Conservation (phyloP, 1,139 yeast genomes). For the Eremothecium cymbalariae region DNA sequence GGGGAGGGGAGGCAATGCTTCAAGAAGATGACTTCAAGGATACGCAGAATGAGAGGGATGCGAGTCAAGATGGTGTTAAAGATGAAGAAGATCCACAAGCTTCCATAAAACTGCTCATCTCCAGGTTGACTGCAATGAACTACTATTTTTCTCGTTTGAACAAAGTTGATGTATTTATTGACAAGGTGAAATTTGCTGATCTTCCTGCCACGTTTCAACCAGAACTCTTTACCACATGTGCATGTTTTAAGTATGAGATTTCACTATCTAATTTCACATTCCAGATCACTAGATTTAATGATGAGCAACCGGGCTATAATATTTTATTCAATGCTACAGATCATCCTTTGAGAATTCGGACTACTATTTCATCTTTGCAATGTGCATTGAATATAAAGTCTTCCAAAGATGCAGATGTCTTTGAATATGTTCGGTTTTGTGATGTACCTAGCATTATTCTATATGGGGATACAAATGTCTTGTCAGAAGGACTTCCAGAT, state of each 20-base stretch:
- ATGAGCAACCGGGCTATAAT: slow-evolving; percentile 51
- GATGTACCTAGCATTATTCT: slow-evolving; percentile 46
- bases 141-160: slow-evolving; percentile 1
- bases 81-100: neutral
- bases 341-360: slow-evolving; percentile 44
- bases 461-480: slow-evolving; percentile 48
- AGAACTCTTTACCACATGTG: slow-evolving; percentile 17
- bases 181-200: slow-evolving; percentile 18
- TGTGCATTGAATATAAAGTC: slow-evolving; percentile 35
- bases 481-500: slow-evolving; percentile 32
- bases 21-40: neutral
- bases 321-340: slow-evolving; percentile 46
- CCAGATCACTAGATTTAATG: slow-evolving; percentile 25
- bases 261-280: slow-evolving; percentile 25
- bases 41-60: neutral
- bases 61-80: neutral
- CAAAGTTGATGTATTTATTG: slow-evolving; percentile 12
- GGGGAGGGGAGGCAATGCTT: neutral
- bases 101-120: neutral
- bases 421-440: slow-evolving; percentile 36
- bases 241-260: slow-evolving; percentile 19
- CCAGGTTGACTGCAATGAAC: slow-evolving; percentile 2
- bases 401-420: slow-evolving; percentile 11
- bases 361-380: slow-evolving; percentile 37
- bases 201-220: slow-evolving; percentile 20